These are phyloP conservation scores for Calonectria henricotiae DNA, from an alignment of 2,329 filamentous ascomycete species.

Conservation along the genomic window DNA sequence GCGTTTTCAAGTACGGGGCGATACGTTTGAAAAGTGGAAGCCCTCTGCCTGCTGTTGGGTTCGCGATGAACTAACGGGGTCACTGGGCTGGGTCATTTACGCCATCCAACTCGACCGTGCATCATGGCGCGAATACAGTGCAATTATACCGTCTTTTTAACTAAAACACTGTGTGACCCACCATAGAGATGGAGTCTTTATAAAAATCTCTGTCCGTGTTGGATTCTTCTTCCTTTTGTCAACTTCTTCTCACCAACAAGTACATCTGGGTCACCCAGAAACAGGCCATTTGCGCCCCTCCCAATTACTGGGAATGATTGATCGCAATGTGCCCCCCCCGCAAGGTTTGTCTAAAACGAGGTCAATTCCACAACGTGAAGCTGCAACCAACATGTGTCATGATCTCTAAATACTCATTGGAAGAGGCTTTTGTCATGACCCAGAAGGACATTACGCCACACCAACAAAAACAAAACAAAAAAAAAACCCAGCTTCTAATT, in stretches of 20 bases:
- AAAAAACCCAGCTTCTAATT: constrained; percentile 67
- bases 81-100: constrained; percentile 37
- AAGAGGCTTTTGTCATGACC: background rate
- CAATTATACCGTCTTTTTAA: accelerated
- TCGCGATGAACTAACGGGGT: constrained; percentile 43
- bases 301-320: constrained; percentile 34
- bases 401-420: background rate
- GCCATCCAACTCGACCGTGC: constrained; percentile 17
- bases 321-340: constrained; percentile 26
- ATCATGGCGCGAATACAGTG: constrained; percentile 40
- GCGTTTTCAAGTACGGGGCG: background rate
- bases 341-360: constrained; percentile 45
- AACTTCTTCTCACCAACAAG: constrained; percentile 30
- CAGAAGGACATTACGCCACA: background rate
- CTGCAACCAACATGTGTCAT: background rate
- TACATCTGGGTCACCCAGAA: background rate
- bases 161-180: constrained; percentile 41
- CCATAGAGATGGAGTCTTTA: constrained; percentile 25
- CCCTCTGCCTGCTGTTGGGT: constrained; percentile 11
- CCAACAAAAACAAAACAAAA: constrained; percentile 31
- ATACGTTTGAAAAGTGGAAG: background rate
- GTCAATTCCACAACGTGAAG: constrained; percentile 17
- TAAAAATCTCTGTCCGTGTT: constrained; percentile 37
- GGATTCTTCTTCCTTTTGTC: background rate
- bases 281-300: constrained; percentile 29